Conservation (phyloP, 768 basidiomycete species). For the Hericium rajendrae region DNA sequence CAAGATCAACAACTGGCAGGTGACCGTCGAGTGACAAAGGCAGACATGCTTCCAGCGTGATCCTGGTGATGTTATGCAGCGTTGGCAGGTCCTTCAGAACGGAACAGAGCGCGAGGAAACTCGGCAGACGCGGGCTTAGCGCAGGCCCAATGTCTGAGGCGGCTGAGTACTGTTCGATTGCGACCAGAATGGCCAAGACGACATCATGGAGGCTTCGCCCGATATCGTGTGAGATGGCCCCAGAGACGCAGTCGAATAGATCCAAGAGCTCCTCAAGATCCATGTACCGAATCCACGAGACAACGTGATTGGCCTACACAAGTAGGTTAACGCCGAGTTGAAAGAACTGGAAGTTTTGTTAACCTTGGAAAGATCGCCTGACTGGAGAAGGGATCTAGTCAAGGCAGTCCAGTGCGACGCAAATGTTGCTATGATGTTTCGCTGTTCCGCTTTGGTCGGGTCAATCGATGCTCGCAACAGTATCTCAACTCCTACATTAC, state of each 20-base stretch:
- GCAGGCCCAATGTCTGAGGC: background rate
- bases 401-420: constrained; percentile 40
- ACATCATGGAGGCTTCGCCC: background rate
- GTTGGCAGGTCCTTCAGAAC: background rate
- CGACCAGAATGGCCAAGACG: constrained; percentile 1
- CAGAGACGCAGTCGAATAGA: constrained; percentile 29
- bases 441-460: constrained; percentile 27
- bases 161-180: constrained; percentile 5
- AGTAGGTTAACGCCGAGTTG: too few species aligned
- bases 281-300: constrained; percentile 52
- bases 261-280: constrained; percentile 29
- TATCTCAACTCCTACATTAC: constrained; percentile 28
- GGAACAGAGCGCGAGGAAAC: constrained; percentile 5
- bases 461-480: constrained; percentile 35
- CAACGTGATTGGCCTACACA: constrained; percentile 3
- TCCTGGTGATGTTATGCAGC: constrained; percentile 7
- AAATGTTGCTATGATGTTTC: constrained; percentile 29
- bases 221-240: background rate
- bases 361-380: constrained; percentile 3
- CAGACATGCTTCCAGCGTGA: background rate
- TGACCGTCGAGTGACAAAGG: constrained; percentile 7
- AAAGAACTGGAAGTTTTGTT: background rate
- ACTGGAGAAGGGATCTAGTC: constrained; percentile 10
- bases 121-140: constrained; percentile 5
- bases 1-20: background rate